phyloP scores from a whole-genome alignment of 1,284 basidiomycete species.

The Tranzscheliella williamsii region DNA sequence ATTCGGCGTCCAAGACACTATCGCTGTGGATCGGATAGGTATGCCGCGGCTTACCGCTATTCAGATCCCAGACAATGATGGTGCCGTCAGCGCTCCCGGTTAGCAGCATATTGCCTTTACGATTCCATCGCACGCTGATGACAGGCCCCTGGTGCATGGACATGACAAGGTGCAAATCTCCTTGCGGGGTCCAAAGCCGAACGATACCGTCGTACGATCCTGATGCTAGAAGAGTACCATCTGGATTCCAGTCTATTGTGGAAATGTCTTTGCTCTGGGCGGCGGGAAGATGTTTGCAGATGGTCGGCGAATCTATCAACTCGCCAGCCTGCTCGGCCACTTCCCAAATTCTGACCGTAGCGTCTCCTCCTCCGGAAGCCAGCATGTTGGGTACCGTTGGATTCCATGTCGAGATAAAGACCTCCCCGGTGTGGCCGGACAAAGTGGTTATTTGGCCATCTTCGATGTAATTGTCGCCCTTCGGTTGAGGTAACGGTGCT shows the following conservation, averaged over 20 bases:
- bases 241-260: constrained; percentile 60
- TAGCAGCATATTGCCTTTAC: constrained; percentile 56
- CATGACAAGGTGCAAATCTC: constrained; percentile 60
- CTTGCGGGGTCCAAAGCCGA: constrained; percentile 60
- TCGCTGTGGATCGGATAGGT: constrained; percentile 56
- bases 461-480: constrained; percentile 29
- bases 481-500: constrained; percentile 30
- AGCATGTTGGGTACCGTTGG: constrained; percentile 58
- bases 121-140: constrained; percentile 59
- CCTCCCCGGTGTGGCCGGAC: constrained; percentile 54
- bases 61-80: constrained; percentile 60
- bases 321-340: constrained; percentile 36
- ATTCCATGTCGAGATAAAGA: constrained; percentile 60
- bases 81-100: constrained; percentile 58
- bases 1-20: constrained; percentile 58
- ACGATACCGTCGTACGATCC: constrained; percentile 61
- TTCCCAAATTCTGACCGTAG: constrained; percentile 61
- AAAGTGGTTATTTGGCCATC: constrained; percentile 41
- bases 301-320: constrained; percentile 37
- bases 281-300: constrained; percentile 59
- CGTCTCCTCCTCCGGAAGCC: constrained; percentile 59
- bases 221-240: constrained; percentile 58
- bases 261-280: constrained; percentile 58
- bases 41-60: constrained; percentile 57
- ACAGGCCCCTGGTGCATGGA: constrained; percentile 61